These are phyloP conservation scores for Fusarium tanahbumbuense DNA, from an alignment of 2,329 filamentous ascomycete species.

Conservation along the genomic window DNA sequence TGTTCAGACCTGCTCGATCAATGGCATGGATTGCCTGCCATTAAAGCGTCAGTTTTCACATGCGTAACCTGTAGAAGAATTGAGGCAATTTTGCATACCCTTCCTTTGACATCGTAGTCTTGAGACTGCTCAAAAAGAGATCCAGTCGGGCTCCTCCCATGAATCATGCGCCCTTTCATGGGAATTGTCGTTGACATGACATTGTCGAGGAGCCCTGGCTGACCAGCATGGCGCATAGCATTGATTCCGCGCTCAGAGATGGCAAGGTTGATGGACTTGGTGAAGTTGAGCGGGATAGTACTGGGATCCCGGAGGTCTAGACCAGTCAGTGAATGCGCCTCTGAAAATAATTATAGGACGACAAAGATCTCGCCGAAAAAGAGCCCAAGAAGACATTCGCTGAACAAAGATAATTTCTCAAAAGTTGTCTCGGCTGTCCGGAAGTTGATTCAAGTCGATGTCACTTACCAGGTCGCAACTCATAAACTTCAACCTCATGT, in stretches of 20 bases:
- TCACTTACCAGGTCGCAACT: slow-evolving; percentile 84
- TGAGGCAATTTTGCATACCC: slow-evolving; percentile 65
- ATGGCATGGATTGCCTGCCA: slow-evolving; percentile 82
- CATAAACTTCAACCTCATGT: slow-evolving; percentile 92
- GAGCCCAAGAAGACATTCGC: not conserved
- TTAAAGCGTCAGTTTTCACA: slow-evolving; percentile 18
- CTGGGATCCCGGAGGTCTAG: slow-evolving; percentile 86
- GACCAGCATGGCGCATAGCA: slow-evolving; percentile 78
- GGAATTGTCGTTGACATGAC: slow-evolving; percentile 85
- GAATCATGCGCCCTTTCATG: slow-evolving; percentile 97
- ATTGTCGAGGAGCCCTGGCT: slow-evolving; percentile 74
- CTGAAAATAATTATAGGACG: not conserved
- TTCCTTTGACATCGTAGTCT: slow-evolving; percentile 87
- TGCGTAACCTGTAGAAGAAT: not conserved
- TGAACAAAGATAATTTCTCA: not conserved
- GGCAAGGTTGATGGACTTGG: slow-evolving; percentile 97
- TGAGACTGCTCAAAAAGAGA: slow-evolving; percentile 84
- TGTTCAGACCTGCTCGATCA: slow-evolving; percentile 86
- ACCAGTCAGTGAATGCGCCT: slow-evolving; percentile 34
- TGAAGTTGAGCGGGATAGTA: slow-evolving; percentile 91
- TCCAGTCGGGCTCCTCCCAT: slow-evolving; percentile 74
- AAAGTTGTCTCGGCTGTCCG: not conserved
- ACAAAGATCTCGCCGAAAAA: slow-evolving; percentile 12
- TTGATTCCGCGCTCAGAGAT: slow-evolving; percentile 94
- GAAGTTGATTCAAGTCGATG: slow-evolving; percentile 2